Base-by-base conservation (phyloP, 2,329 filamentous ascomycete genomes). In the Scleromitrula shiraiana region DNA sequence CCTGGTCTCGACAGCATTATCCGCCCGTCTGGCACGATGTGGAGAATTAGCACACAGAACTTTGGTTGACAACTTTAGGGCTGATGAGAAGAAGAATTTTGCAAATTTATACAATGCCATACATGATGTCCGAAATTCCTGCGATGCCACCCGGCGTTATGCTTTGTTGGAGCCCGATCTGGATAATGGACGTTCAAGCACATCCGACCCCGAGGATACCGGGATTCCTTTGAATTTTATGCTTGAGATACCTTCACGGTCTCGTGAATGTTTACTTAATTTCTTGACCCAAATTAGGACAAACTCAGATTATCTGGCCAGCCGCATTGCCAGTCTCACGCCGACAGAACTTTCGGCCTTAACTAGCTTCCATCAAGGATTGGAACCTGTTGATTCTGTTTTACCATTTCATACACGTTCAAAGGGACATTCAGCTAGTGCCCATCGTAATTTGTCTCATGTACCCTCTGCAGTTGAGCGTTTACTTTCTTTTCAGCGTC, bases 271-370 rank as follows among this genome's bases (percentile, higher is more conserved):
- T 36, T 79, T 96, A 50, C 65, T 96, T 50, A 78, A 81, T 53
- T 91, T 97, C 62, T 70, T 97, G 58, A 83, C 80, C 41, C 80
- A 88, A 66, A 77, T 96, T 53, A 82, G 91, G 58, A 89, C 85
- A 54, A 90, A 95, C 64, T 83, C 88, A 30, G 82, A 90, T 60
- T 97, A 94, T 67, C 67, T 98, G 65, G 88, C 91, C 60, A 82
- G 85, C 54, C 80, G 90, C 55, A 76, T 98, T 55, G 82, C 81
- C 64, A 81, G 78, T 59, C 73, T 98, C 56, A 82, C 82, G 47
- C 79, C 82, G 50, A 70, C 80, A 53, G 90, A 97, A 67, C 75
- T 96, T 46, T 78, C 83, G 57, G 77, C 83, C 48, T 75, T 98
- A 54, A 82, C 88, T 38, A 81, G 81, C 45, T 88, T 88, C 56